Evolutionary conservation across 2,329 filamentous ascomycete species (phyloP).

Genomic region (Dissoconium aciculare): DNA sequence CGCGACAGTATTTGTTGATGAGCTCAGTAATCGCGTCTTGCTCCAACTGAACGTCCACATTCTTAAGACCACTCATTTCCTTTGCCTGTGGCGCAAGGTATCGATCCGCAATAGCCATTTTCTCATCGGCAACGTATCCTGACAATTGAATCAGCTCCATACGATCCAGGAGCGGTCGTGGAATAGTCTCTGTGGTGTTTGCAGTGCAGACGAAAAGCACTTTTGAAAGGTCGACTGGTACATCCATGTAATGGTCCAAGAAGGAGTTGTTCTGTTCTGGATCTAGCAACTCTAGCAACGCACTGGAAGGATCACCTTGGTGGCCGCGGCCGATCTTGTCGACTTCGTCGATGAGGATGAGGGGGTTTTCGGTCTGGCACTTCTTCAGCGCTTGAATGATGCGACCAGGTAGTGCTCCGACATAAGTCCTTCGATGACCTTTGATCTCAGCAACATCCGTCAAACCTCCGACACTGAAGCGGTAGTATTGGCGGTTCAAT

Average conservation of each 20-base stretch:
- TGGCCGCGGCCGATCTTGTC: constrained; percentile 97
- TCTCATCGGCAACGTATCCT: constrained; percentile 93
- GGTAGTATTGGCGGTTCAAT: constrained; percentile 90
- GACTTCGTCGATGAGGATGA: constrained; percentile 92
- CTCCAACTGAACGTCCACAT: constrained; percentile 76
- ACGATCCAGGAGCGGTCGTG: constrained; percentile 77
- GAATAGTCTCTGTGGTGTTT: constrained; percentile 97
- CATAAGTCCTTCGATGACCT: constrained; percentile 89
- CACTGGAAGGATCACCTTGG: constrained; percentile 90
- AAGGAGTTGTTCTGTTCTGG: constrained; percentile 97
- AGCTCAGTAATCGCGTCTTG: constrained; percentile 85
- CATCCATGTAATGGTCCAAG: constrained; percentile 96
- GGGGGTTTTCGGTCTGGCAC: constrained; percentile 93
- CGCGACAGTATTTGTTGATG: constrained; percentile 96
- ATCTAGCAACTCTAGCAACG: constrained; percentile 81
- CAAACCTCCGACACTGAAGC: constrained; percentile 92
- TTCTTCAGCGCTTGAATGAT: constrained; percentile 99
- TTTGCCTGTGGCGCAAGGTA: constrained; percentile 92
- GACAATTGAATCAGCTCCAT: constrained; percentile 97
- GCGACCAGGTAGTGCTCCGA: constrained; percentile 83
- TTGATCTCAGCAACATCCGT: constrained; percentile 99
- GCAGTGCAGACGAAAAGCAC: constrained; percentile 97
- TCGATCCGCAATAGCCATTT: constrained; percentile 91
- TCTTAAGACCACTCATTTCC: constrained; percentile 76
- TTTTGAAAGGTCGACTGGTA: constrained; percentile 92